Base-by-base conservation (phyloP, 2,329 filamentous ascomycete species). In the Tothia fuscella region DNA sequence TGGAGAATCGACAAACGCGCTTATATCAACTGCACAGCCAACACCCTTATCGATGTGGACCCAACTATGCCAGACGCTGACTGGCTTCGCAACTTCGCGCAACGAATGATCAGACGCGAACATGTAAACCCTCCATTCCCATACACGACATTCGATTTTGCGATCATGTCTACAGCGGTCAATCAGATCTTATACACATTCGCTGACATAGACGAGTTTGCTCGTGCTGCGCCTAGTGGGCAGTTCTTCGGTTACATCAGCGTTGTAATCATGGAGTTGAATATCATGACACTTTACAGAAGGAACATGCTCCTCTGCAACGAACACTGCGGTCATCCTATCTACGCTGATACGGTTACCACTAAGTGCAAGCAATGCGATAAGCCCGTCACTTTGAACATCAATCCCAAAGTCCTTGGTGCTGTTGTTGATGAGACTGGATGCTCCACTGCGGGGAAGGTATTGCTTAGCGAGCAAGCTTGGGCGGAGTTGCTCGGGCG, bases 341-440 rank as follows among this genome's bases (percentile, higher is more conserved):
- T 74, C 19, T 77, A 69, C 52, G 62, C 69, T n/a, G 76, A 76
- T 45, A 58, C 59, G 2, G 47, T 59, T 2, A 48, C 44, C 0
- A 59, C 50, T 1, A 51, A 34, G 2, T 69, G 66, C 50, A 62
- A 58, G 44, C 60, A 61, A 19, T 70, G 66, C 43, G 57, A 61
- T 5, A 54, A 54, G 29, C 14, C 45, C 3, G 52, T 63, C 1
- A 20, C 38, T 2, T 49, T 70, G 3, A 50, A 60, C 2, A 52
- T 68, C 19, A 69, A 66, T 46, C 64, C 66, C 3, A 52, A 54
- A 4, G 57, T 68, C 14, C 50, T 70, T 21, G 63, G 63, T 4
- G 55, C 58, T 28, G 45, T 69, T 5, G 50, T 67, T 37, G 66
- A 80, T 45, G 76, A 80, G 53, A 78, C 73, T 0, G 74, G 70